These are phyloP conservation scores for Nigrospora oryzae DNA, from an alignment of 2,329 filamentous ascomycete species.

Conservation along the genomic window DNA sequence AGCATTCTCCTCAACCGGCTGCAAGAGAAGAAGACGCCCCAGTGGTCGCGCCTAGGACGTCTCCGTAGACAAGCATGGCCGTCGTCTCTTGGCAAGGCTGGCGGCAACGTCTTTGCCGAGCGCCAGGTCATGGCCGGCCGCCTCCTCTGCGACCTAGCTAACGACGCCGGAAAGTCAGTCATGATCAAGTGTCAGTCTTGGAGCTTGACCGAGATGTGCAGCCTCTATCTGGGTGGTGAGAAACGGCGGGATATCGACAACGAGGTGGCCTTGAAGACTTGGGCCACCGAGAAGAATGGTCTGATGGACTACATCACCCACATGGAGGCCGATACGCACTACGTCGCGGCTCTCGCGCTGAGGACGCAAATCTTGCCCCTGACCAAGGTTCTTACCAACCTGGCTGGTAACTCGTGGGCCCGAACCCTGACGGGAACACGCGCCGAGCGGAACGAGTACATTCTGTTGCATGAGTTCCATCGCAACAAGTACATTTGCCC, in stretches of 20 bases:
- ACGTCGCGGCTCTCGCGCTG: slow-evolving; percentile 83
- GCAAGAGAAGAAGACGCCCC: slow-evolving; percentile 81
- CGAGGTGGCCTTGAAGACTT: slow-evolving; percentile 77
- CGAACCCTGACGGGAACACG: slow-evolving; percentile 91
- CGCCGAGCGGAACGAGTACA: slow-evolving; percentile 97
- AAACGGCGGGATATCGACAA: slow-evolving; percentile 78
- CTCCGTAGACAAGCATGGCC: slow-evolving; percentile 83
- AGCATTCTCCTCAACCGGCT: slow-evolving; percentile 82
- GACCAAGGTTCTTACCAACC: slow-evolving; percentile 90
- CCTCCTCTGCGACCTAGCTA: slow-evolving; percentile 86
- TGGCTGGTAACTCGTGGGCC: slow-evolving; percentile 97
- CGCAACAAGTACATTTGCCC: slow-evolving; percentile 97
- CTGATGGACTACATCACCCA: slow-evolving; percentile 91
- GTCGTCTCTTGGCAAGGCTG: slow-evolving; percentile 72
- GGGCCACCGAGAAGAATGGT: slow-evolving; percentile 75
- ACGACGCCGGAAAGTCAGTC: slow-evolving; percentile 92
- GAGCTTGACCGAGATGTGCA: slow-evolving; percentile 97
- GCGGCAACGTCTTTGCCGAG: slow-evolving; percentile 88
- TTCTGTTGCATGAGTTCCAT: slow-evolving; percentile 94
- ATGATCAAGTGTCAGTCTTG: slow-evolving; percentile 98
- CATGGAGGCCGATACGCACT: slow-evolving; percentile 92
- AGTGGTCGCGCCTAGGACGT: slow-evolving; percentile 89
- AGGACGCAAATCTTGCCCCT: slow-evolving; percentile 86
- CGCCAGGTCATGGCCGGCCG: slow-evolving; percentile 83
- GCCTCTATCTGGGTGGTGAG: slow-evolving; percentile 69